These are phyloP conservation scores for Pseudogymnoascus sp. DNA, from an alignment of 2,329 filamentous ascomycete genomes.

Conservation along the genomic window DNA sequence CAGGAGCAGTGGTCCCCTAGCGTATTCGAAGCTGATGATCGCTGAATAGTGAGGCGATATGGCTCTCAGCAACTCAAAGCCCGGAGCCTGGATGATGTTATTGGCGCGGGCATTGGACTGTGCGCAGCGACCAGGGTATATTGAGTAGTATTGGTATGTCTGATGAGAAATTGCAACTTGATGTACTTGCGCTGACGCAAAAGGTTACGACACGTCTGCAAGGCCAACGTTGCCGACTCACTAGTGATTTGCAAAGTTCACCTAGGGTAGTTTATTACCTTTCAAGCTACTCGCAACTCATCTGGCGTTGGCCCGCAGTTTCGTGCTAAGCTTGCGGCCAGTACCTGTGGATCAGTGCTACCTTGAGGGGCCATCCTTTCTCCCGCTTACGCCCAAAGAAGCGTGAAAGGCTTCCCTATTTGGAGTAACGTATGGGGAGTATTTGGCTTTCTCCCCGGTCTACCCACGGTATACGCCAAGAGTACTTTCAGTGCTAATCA, in stretches of 20 bases:
- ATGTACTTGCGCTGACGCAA: background rate
- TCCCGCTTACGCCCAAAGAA: background rate
- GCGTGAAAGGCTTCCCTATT: background rate
- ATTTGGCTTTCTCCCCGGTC: constrained; percentile 1
- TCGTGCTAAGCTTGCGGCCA: background rate
- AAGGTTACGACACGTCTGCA: background rate
- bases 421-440: background rate
- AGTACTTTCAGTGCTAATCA: background rate
- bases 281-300: background rate
- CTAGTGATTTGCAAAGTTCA: background rate
- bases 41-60: background rate
- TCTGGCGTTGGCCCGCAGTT: background rate
- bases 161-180: background rate
- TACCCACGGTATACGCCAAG: background rate
- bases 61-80: background rate
- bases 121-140: background rate
- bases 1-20: background rate
- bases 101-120: background rate
- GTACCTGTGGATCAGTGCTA: constrained; percentile 3
- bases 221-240: background rate
- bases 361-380: constrained; percentile 1
- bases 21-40: background rate
- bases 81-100: background rate
- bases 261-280: background rate
- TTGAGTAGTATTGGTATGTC: background rate